Evolutionary conservation across 192 early-diverging fungal genomes (phyloP).

Genomic region (Coemansia asiatica): DNA sequence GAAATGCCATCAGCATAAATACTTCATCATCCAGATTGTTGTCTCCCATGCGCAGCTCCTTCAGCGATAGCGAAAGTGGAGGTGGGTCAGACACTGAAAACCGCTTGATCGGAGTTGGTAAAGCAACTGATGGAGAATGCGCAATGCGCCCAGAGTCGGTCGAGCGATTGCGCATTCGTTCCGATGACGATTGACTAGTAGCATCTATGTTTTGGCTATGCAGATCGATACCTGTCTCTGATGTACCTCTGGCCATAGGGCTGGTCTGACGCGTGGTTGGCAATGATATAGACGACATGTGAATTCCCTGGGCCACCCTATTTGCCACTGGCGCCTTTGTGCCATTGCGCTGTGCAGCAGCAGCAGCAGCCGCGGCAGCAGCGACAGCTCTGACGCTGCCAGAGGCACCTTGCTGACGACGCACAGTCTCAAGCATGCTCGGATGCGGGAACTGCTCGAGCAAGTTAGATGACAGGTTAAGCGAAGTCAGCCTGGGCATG

Average conservation of each 20-base stretch:
- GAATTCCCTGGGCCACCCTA: slow-evolving; percentile 30
- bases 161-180: slow-evolving; percentile 44
- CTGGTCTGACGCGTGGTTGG: slow-evolving; percentile 37
- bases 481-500: slow-evolving; percentile 62
- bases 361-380: slow-evolving; percentile 49
- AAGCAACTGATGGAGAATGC: slow-evolving; percentile 6
- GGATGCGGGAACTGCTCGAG: slow-evolving; percentile 81
- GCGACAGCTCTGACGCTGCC: slow-evolving; percentile 48
- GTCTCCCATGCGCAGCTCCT: slow-evolving; percentile 72
- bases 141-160: slow-evolving; percentile 34
- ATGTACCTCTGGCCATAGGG: slow-evolving; percentile 36
- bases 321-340: slow-evolving; percentile 21
- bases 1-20: slow-evolving; percentile 68
- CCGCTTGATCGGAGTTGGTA: slow-evolving; percentile 33
- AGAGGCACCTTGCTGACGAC: slow-evolving; percentile 50
- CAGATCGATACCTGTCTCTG: slow-evolving; percentile 20
- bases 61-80: slow-evolving; percentile 59
- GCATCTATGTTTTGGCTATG: not conserved
- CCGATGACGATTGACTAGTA: not conserved
- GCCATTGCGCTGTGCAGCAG: slow-evolving; percentile 45
- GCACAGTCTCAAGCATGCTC: slow-evolving; percentile 55
- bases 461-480: slow-evolving; percentile 84
- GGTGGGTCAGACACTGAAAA: slow-evolving; percentile 58
- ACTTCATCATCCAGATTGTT: slow-evolving; percentile 82
- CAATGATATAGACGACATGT: slow-evolving; percentile 27